phyloP scores from a whole-genome alignment of 208 protist genomes.

The Leishmania amazonensis region DNA sequence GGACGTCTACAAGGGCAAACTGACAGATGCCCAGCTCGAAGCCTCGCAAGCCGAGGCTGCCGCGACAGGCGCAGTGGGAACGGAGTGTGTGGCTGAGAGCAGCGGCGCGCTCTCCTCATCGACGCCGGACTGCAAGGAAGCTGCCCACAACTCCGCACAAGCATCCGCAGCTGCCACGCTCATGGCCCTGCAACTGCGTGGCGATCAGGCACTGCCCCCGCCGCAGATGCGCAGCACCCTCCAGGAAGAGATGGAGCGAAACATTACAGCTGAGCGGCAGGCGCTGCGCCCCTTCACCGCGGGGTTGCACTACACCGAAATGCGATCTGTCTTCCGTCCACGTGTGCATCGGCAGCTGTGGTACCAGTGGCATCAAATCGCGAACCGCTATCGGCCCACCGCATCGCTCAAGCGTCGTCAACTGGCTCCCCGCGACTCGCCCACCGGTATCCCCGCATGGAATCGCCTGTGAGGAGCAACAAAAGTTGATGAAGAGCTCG shows the following conservation, averaged over 20 bases:
- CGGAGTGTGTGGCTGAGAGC: background rate
- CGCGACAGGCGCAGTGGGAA: too few relatives aligned
- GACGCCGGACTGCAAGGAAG: background rate
- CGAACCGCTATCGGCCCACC: constrained; percentile 87
- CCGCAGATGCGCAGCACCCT: constrained; percentile 43
- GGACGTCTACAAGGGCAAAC: constrained; percentile 74
- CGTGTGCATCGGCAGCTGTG: constrained; percentile 89
- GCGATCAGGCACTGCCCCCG: constrained; percentile 65
- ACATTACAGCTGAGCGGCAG: constrained; percentile 49
- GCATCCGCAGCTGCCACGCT: constrained; percentile 41
- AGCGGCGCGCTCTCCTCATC: background rate
- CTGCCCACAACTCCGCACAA: constrained; percentile 13
- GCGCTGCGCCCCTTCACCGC: constrained; percentile 75
- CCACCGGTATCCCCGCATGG: constrained; percentile 90
- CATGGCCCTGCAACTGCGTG: constrained; percentile 70
- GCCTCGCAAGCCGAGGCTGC: constrained; percentile 12
- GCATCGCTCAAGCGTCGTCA: constrained; percentile 79
- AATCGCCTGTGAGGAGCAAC: constrained; percentile 63
- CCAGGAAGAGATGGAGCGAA: constrained; percentile 51
- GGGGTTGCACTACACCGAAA: constrained; percentile 74
- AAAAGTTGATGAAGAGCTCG: background rate
- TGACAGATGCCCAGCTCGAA: constrained; percentile 51
- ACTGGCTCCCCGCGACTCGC: constrained; percentile 85
- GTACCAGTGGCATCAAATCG: constrained; percentile 92
- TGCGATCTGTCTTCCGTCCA: constrained; percentile 85